Conservation (phyloP, 345 rosid species). For the Euphorbia tirucalli region DNA sequence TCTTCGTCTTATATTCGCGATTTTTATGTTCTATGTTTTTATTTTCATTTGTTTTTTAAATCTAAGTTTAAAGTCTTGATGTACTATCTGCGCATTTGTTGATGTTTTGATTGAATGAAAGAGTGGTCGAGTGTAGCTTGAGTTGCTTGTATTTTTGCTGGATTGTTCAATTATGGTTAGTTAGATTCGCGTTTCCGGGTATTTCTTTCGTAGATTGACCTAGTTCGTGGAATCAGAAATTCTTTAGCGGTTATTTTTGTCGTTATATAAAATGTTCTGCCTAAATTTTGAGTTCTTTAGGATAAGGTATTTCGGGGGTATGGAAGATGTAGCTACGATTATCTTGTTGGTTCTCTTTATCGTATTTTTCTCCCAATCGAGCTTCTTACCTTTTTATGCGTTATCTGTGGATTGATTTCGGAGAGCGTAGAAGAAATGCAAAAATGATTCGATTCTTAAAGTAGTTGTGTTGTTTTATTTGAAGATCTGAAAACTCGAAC, state of each 20-base stretch:
- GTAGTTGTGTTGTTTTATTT: neutral
- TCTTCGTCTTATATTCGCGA: neutral
- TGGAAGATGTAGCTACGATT: constrained; percentile 6
- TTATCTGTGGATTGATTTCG: neutral
- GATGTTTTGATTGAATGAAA: neutral
- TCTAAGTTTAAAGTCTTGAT: neutral
- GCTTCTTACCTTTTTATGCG: neutral
- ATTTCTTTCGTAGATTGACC: neutral
- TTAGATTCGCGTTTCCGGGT: neutral
- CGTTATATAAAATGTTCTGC: neutral
- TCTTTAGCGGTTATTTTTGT: neutral
- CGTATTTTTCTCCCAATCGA: neutral
- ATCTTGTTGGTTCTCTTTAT: neutral
- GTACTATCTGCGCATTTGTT: neutral
- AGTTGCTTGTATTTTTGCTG: neutral
- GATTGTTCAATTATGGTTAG: neutral
- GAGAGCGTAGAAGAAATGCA: neutral
- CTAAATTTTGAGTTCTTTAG: neutral
- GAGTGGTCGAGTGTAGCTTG: neutral
- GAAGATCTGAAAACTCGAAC: neutral
- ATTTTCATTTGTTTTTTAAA: neutral
- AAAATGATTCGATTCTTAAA: neutral
- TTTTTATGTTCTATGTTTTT: neutral
- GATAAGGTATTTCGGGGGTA: no score
- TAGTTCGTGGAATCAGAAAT: neutral